Conservation (phyloP, 331 rosid genomes). For the Quercus lobata region DNA sequence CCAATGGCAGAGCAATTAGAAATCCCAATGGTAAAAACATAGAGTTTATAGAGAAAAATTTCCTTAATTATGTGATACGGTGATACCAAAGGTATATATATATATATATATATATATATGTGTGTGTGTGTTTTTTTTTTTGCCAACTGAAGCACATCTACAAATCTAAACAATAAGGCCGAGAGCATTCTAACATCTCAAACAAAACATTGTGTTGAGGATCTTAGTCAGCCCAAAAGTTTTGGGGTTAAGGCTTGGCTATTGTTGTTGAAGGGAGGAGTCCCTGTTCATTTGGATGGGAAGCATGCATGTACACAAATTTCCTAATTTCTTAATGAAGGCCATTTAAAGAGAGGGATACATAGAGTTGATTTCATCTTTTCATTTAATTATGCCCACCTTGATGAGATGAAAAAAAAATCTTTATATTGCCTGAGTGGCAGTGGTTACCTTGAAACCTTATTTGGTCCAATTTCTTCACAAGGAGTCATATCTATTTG, state of each 20-base stretch:
- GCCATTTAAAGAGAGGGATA: background rate
- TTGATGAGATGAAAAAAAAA: background rate
- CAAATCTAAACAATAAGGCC: background rate
- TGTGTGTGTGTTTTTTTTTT: background rate
- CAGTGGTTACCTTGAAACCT: background rate
- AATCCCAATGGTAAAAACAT: background rate
- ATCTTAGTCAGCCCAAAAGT: too few species aligned
- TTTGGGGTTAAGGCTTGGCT: too few species aligned
- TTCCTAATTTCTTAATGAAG: background rate
- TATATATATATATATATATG: too few species aligned
- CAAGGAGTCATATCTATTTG: too few species aligned
- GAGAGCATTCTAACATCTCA: background rate
- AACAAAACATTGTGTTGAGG: background rate
- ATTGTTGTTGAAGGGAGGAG: background rate
- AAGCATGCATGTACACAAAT: background rate
- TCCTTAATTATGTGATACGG: background rate
- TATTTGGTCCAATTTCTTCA: background rate
- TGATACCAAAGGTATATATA: background rate
- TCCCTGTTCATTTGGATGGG: background rate
- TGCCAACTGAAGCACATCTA: background rate
- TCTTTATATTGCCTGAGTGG: background rate
- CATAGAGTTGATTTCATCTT: background rate
- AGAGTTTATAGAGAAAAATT: background rate
- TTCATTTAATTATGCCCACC: background rate
- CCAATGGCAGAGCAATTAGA: background rate